phyloP scores from a whole-genome alignment of 768 basidiomycete species.

The Xerocomellus dryophilus region DNA sequence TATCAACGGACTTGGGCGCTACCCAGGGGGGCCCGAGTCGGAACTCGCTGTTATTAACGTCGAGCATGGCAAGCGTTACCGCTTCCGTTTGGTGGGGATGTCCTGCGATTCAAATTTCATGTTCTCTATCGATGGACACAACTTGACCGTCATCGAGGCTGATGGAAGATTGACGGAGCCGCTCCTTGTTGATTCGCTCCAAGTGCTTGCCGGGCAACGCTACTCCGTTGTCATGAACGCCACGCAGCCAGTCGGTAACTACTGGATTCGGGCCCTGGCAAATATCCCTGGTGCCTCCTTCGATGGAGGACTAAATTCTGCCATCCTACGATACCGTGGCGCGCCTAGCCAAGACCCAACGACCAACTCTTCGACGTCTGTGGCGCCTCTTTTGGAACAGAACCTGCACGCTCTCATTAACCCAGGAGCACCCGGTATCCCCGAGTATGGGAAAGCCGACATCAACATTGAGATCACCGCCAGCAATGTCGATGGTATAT shows the following conservation, averaged over 20 bases:
- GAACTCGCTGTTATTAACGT: slow-evolving; percentile 42
- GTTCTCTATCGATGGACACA: slow-evolving; percentile 48
- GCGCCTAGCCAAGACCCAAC: slow-evolving; percentile 41
- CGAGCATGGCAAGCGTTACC: slow-evolving; percentile 38
- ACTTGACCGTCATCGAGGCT: slow-evolving; percentile 40
- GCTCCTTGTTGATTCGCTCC: slow-evolving; percentile 39
- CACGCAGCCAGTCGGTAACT: slow-evolving; percentile 46
- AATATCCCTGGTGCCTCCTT: slow-evolving; percentile 21
- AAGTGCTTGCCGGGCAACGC: slow-evolving; percentile 35
- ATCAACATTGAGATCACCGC: slow-evolving; percentile 31
- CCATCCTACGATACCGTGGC: slow-evolving; percentile 49
- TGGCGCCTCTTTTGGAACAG: slow-evolving; percentile 31
- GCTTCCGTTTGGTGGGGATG: slow-evolving; percentile 46
- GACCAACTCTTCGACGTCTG: slow-evolving; percentile 26
- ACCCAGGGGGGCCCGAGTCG: slow-evolving; percentile 35
- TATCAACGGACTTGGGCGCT: slow-evolving; percentile 33
- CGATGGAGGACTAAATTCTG: slow-evolving; percentile 47
- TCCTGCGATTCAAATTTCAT: slow-evolving; percentile 42
- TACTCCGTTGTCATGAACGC: slow-evolving; percentile 45
- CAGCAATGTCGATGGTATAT: slow-evolving; percentile 4
- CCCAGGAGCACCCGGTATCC: slow-evolving; percentile 38
- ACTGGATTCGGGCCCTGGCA: slow-evolving; percentile 50
- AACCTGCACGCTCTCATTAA: slow-evolving; percentile 24
- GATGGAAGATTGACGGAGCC: slow-evolving; percentile 45
- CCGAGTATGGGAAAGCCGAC: slow-evolving; percentile 40